Evolutionary conservation across 2,329 filamentous ascomycete genomes (phyloP), one percentile per base, ranked within the genome.

Genomic region (Fusarium fujikuroi): DNA sequence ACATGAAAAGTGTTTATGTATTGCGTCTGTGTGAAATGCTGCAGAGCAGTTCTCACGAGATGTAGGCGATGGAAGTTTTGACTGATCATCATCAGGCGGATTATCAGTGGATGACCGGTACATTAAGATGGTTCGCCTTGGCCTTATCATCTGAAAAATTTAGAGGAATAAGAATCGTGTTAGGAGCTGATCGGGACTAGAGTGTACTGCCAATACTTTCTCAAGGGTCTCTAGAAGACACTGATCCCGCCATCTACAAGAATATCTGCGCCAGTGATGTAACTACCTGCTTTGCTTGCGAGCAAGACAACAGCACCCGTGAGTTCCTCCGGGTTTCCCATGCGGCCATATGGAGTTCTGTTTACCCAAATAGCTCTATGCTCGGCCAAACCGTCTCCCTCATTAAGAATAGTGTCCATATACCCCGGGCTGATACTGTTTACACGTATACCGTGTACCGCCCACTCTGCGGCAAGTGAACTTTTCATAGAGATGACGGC

Each of bases 401-500:
- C 66, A 5, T 69, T 69, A 0, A 69, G 23, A 18, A 69, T 69
- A 14, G 66, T 69, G 23, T 69, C 57, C 66, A 69, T 69, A 7
- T 69, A 69, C 2, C 66, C 66, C 6, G 66, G 66, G 16, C 66
- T 69, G 21, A 69, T 69, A 25, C 64, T 69, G 10, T 69, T 69
- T 0, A 69, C 66, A 1, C 66, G 49, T 15, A 69, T 69, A 1
- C 66, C 66, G 8, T 69, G 66, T 0, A 42, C 25, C 5, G 66
- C 66, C 66, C 66, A 69, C 44, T 69, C 64, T 6, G 64, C 66
- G 15, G 66, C 66, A 1, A 69, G 16, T 0, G 66, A 69, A 2
- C 66, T 69, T 39, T 69, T 69, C 32, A 69, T 50, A 0, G 66
- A 69, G 5, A 69, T 18, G 8, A 69, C n/a, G 2, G 66, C 64